These are phyloP conservation scores for Pseudonitzschia multiseries DNA, from an alignment of 108 stramenopile genomes.

Conservation along the genomic window DNA sequence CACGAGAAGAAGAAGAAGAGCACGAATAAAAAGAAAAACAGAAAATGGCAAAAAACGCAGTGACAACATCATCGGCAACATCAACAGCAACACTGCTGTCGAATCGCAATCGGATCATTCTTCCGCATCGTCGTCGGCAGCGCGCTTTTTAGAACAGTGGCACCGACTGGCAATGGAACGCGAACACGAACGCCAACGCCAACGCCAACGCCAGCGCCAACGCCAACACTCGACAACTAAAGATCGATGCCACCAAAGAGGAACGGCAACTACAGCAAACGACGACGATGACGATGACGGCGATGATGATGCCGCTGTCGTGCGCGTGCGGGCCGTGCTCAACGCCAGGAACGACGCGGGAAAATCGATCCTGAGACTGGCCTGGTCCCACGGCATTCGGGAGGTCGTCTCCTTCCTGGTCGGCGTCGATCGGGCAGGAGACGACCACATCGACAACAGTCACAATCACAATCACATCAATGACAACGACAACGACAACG, in stretches of 20 bases:
- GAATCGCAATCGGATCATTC: background rate
- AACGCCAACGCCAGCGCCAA: no score
- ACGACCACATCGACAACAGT: background rate
- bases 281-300: background rate
- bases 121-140: no score
- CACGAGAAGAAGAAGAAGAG: no score
- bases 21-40: no score
- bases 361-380: conserved; percentile 43
- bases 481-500: no score
- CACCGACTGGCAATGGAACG: background rate
- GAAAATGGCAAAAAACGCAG: no score
- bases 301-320: background rate
- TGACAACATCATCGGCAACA: background rate
- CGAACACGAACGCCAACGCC: no score
- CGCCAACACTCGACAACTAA: no score
- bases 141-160: no score
- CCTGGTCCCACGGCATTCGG: conserved; percentile 47
- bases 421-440: conserved; percentile 24
- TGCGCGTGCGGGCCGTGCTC: background rate
- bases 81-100: background rate
- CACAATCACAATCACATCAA: no score
- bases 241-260: no score
- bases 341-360: conserved; percentile 23
- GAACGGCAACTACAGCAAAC: no score
- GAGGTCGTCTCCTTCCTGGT: conserved; percentile 41